Evolutionary conservation across 495 filamentous ascomycete species (phyloP).

Genomic region (Penicillium atrosanguineum): DNA sequence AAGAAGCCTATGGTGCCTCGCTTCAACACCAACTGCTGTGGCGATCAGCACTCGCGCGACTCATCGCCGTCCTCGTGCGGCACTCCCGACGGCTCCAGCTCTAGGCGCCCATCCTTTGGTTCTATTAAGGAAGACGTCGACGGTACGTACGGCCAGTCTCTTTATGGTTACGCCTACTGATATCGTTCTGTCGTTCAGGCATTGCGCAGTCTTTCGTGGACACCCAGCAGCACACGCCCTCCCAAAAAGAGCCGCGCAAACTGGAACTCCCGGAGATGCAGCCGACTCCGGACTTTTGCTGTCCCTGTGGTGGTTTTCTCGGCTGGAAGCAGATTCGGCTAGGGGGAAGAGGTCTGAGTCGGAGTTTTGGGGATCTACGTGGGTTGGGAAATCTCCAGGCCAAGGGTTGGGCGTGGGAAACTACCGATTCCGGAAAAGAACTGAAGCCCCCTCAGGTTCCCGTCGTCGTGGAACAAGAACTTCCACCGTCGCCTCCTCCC

Average conservation of each 20-base stretch:
- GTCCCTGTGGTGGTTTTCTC: slow-evolving; percentile 66
- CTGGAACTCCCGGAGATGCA: slow-evolving; percentile 34
- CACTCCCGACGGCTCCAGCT: slow-evolving; percentile 40
- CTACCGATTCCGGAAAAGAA: slow-evolving; percentile 24
- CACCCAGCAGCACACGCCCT: slow-evolving; percentile 60
- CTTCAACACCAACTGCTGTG: slow-evolving; percentile 21
- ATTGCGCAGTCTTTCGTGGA: slow-evolving; percentile 72
- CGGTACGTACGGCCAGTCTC: slow-evolving; percentile 20
- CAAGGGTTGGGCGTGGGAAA: slow-evolving; percentile 57
- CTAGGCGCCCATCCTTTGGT: slow-evolving; percentile 43
- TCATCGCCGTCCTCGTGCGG: slow-evolving; percentile 38
- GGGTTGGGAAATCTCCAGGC: slow-evolving; percentile 45
- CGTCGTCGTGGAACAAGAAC: slow-evolving; percentile 24
- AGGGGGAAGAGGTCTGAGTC: slow-evolving; percentile 63
- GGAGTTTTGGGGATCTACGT: slow-evolving; percentile 69
- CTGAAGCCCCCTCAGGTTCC: slow-evolving; percentile 26
- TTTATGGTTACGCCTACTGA: background rate
- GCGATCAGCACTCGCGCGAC: slow-evolving; percentile 35
- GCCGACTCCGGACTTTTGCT: slow-evolving; percentile 59
- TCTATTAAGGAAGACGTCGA: slow-evolving; percentile 48
- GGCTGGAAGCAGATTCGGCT: slow-evolving; percentile 72
- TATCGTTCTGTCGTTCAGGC: slow-evolving; percentile 28
- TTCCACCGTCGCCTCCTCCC: slow-evolving; percentile 24
- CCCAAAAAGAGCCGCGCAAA: slow-evolving; percentile 47
- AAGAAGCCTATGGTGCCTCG: slow-evolving; percentile 26